Evolutionary conservation across 1,139 yeast species (phyloP).

Genomic region (Protomyces inundatus): DNA sequence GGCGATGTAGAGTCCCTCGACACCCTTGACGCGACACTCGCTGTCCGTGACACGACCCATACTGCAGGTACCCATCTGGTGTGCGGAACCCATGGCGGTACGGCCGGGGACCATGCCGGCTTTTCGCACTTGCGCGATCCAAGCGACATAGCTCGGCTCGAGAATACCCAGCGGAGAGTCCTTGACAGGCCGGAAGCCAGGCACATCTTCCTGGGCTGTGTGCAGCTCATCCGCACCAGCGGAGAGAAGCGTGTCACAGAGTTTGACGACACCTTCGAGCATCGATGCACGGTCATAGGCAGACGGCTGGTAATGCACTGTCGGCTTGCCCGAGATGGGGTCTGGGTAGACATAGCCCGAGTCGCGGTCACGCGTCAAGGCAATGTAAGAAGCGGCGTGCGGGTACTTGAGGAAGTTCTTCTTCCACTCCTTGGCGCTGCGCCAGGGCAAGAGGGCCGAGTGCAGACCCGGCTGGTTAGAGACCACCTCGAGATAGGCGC

Average conservation of each 20-base stretch:
- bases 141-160: constrained; percentile 48
- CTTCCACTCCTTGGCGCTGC: constrained; percentile 41
- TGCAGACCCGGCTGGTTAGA: constrained; percentile 48
- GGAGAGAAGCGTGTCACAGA: constrained; percentile 49
- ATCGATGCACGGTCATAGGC: constrained; percentile 48
- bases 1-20: constrained; percentile 51
- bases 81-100: constrained; percentile 50
- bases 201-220: constrained; percentile 38
- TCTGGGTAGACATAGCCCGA: constrained; percentile 45
- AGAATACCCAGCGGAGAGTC: constrained; percentile 45
- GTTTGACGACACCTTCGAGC: constrained; percentile 43
- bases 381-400: constrained; percentile 44
- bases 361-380: constrained; percentile 49
- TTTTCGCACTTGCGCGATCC: constrained; percentile 43
- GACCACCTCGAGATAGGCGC: constrained; percentile 53
- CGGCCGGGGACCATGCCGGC: constrained; percentile 40
- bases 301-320: constrained; percentile 45
- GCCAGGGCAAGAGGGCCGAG: constrained; percentile 47
- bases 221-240: constrained; percentile 50
- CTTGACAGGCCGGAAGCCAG: constrained; percentile 44
- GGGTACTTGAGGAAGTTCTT: constrained; percentile 44
- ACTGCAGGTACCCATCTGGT: constrained; percentile 58
- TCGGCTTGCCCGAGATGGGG: constrained; percentile 40
- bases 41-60: constrained; percentile 54
- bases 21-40: constrained; percentile 51